Base-by-base conservation (phyloP, 768 basidiomycete genomes). In the Hirschioporus abietinus region DNA sequence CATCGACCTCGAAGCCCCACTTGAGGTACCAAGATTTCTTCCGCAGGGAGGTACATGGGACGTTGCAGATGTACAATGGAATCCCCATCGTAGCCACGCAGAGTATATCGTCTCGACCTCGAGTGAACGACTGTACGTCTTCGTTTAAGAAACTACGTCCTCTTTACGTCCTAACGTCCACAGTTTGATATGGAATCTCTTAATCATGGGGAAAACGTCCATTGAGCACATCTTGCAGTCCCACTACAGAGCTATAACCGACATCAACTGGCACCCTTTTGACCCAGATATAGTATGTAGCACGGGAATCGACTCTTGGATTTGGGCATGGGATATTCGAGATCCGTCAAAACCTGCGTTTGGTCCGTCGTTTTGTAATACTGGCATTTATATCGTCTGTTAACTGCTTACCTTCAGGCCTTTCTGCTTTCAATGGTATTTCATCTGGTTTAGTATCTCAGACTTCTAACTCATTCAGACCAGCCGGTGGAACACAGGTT, bases 41-140 rank as follows among this genome's bases (percentile, higher is more conserved):
- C 96, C 96, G 17, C 96, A 99, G 77, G 94, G 95, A 1, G 96
- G 95, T 0, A 93, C 92, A 6, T 98, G 95, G 94, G 93, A 96
- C 71, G 95, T 97, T 12, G 91, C 92, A 0, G 92, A 95, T 72
- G 91, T 95, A 0, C 92, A 93, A 70, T 96, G 93, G 94, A 95
- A 94, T 69, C 94, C 94, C 0, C 94, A 95, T 71, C 83, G 82
- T 1, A 80, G 83, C 35, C 83, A 88, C 17, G 86, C 88, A 36
- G 87, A 95, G 68, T 93, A 93, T 72, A 90, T 95, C 60, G 89
- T 93, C 34, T 92, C 92, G 1, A 95, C 95, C 0, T 94, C 92
- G 1, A 90, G 90, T 63, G 92, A 95, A 78, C 94, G 94, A 75
- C 82, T 94, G 92, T 92, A 69, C 57, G 88, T 78, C 60, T 1